A percentile compares a stretch with the other conserved stretches of the same genome.
Evolutionary conservation across 805 yeast genomes (phyloP).

Genomic region (Yarrowia sp.): DNA sequence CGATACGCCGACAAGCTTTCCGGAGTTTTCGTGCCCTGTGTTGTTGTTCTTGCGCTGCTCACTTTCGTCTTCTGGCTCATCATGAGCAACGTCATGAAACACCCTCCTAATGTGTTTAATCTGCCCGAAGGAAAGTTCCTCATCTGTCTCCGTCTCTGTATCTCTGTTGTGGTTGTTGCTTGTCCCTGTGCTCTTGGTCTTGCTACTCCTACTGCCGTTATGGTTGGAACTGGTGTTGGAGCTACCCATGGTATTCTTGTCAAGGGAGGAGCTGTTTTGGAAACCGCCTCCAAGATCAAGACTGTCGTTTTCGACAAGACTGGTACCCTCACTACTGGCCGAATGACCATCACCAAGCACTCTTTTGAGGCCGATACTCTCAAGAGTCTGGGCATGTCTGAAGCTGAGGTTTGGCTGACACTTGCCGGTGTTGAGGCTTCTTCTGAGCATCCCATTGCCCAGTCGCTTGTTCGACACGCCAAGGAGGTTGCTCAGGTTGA

Average conservation of each 20-base stretch:
- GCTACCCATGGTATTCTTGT: slow-evolving; percentile 85
- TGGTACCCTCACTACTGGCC: slow-evolving; percentile 88
- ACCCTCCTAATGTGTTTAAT: slow-evolving; percentile 52
- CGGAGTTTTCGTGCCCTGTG: slow-evolving; percentile 77
- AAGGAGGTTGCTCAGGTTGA: slow-evolving; percentile 28
- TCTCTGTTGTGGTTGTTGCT: slow-evolving; percentile 93
- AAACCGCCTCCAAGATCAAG: slow-evolving; percentile 61
- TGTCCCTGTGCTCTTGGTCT: slow-evolving; percentile 98
- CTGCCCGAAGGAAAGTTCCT: slow-evolving; percentile 56
- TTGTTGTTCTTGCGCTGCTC: slow-evolving; percentile 56
- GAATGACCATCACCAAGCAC: slow-evolving; percentile 51
- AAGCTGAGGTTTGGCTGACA: slow-evolving; percentile 50
- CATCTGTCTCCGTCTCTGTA: slow-evolving; percentile 73
- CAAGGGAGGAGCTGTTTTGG: slow-evolving; percentile 90
- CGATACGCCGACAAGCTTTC: slow-evolving; percentile 83
- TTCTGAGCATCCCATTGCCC: slow-evolving; percentile 88
- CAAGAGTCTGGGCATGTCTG: slow-evolving; percentile 27
- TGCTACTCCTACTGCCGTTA: slow-evolving; percentile 97
- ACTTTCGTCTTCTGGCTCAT: slow-evolving; percentile 69
- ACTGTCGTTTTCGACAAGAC: slow-evolving; percentile 88
- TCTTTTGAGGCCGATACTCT: background rate
- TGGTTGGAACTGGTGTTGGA: slow-evolving; percentile 98
- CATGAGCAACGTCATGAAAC: slow-evolving; percentile 40
- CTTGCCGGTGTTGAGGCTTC: slow-evolving; percentile 60
- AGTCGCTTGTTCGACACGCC: slow-evolving; percentile 54